phyloP scores from a whole-genome alignment of 306 rosid genomes.

The Citrullus mucosospermus region DNA sequence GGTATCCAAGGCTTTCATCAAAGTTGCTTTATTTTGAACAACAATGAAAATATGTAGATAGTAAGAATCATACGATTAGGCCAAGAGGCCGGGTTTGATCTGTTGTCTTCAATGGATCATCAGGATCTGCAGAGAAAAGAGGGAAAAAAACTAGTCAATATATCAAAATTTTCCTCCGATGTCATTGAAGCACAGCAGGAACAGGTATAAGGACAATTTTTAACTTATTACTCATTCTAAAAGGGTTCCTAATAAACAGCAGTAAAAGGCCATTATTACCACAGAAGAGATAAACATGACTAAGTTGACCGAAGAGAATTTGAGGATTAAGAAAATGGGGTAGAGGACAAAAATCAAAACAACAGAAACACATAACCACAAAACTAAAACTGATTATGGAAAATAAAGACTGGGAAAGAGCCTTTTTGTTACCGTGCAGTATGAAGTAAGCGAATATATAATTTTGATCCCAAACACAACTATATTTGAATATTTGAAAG shows the following conservation, averaged over 20 bases:
- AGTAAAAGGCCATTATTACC: not conserved
- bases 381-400: not conserved
- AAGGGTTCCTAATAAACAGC: not conserved
- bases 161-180: not conserved
- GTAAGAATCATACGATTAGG: slow-evolving; percentile 40
- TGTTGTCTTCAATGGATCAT: slow-evolving; percentile 72
- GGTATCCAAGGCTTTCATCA: not conserved
- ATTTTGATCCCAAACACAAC: not conserved
- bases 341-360: not conserved
- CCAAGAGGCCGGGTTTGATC: slow-evolving; percentile 71
- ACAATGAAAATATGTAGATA: not conserved
- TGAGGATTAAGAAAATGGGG: not conserved
- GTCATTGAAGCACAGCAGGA: not conserved
- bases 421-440: not conserved
- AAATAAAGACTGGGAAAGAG: not conserved
- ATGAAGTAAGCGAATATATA: not conserved
- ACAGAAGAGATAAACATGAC: not conserved
- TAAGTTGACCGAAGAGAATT: not conserved
- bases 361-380: not conserved
- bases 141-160: not conserved
- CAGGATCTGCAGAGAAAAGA: slow-evolving; percentile 32
- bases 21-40: not conserved
- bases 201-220: not conserved
- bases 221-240: not conserved
- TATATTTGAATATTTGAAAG: not conserved